A percentile compares a stretch with the other conserved stretches of the same genome.
Conservation (phyloP, 2,329 filamentous ascomycete species). For the Macroventuria anomochaeta region DNA sequence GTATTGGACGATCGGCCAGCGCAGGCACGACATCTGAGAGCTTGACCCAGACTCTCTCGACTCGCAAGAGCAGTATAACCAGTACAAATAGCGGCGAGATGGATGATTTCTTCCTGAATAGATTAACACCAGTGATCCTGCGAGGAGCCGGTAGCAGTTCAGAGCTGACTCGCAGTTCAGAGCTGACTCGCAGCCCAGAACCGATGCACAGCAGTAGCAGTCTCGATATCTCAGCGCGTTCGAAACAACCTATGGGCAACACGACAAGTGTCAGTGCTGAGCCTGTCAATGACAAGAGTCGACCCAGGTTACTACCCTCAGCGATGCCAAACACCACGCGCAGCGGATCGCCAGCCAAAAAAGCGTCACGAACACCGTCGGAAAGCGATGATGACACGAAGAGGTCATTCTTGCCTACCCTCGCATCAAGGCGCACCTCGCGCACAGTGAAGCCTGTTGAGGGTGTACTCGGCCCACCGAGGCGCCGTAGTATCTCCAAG, state of each 20-base stretch:
- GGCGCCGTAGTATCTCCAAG: constrained; percentile 24
- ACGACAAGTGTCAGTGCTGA: constrained; percentile 27
- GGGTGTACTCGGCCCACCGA: constrained; percentile 19
- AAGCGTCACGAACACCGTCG: constrained; percentile 38
- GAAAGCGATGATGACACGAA: constrained; percentile 48
- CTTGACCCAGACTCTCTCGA: constrained; percentile 43
- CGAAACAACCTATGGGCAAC: constrained; percentile 27
- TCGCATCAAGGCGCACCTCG: constrained; percentile 38
- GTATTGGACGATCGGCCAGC: constrained; percentile 55
- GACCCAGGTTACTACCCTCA: constrained; percentile 45
- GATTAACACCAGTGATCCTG: constrained; percentile 53
- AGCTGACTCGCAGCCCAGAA: constrained; percentile 47
- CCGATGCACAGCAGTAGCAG: constrained; percentile 47
- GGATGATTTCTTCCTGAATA: constrained; percentile 55
- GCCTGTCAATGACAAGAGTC: constrained; percentile 24
- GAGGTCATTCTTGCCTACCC: constrained; percentile 41
- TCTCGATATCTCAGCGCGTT: constrained; percentile 34
- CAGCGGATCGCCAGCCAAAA: constrained; percentile 41
- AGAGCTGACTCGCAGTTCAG: constrained; percentile 44
- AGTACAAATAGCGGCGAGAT: constrained; percentile 52
- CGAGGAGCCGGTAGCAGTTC: constrained; percentile 53
- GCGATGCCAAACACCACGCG: constrained; percentile 47
- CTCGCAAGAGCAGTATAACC: constrained; percentile 52
- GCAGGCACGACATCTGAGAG: constrained; percentile 50
- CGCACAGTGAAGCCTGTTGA: constrained; percentile 35